Evolutionary conservation across 129 eudicot species (phyloP).

Genomic region (Mikania micrantha): DNA sequence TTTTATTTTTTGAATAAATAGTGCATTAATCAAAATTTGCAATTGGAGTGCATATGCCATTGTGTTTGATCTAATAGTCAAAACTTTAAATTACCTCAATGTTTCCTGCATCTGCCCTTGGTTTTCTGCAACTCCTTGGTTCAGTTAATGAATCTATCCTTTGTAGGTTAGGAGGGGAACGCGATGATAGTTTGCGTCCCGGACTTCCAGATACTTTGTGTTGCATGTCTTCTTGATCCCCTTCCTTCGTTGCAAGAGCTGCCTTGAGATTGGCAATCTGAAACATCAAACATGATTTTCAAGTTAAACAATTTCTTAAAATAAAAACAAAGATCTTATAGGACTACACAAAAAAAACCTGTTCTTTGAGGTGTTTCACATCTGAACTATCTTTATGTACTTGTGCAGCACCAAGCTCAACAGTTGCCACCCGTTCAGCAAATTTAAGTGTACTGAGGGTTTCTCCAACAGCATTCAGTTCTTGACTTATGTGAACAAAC

Average conservation of each 20-base stretch:
- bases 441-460: conserved; percentile 96
- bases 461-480: conserved; percentile 90
- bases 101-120: conserved; percentile 68
- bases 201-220: conserved; percentile 54
- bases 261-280: conserved; percentile 92
- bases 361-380: conserved; percentile 92
- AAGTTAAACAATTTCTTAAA: not conserved
- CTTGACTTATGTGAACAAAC: conserved; percentile 99
- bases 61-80: not conserved
- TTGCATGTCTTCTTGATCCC: conserved; percentile 38
- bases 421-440: conserved; percentile 97
- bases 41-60: too few relatives aligned
- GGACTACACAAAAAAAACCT: conserved; percentile 48
- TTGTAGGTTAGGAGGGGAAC: conserved; percentile 40
- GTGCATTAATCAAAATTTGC: too few relatives aligned
- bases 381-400: conserved; percentile 83
- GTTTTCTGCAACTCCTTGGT: conserved; percentile 49
- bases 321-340: conserved; percentile 3
- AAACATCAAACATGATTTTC: not conserved
- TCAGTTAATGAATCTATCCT: conserved; percentile 29
- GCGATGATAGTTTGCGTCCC: conserved; percentile 47
- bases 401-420: conserved; percentile 97
- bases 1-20: too few relatives aligned
- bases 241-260: conserved; percentile 78
- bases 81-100: conserved; percentile 48